Evolutionary conservation across 345 rosid species (phyloP), one percentile per base, ranked within the genome.

Genomic region (Eucalyptus pauciflora): DNA sequence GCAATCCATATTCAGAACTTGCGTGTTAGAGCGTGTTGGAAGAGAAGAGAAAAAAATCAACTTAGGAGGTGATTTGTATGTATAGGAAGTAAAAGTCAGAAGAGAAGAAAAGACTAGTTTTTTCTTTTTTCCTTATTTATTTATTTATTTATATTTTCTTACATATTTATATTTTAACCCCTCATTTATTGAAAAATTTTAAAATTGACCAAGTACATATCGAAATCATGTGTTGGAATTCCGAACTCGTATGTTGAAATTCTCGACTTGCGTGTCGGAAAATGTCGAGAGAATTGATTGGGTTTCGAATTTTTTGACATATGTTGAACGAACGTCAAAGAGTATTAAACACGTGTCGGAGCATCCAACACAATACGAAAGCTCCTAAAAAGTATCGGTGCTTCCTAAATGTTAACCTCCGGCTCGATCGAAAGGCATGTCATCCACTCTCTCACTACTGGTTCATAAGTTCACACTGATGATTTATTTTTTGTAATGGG

Each of bases 261-360:
- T 56, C 1, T 24, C 0, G 3, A 56, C 62, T 24, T 1, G 1
- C 0, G 2, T 56, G 1, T 9, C 3, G 2, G 1, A 56, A 24
- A 56, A 6, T 56, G 13, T 56, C 1, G 3, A 2, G 12, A 56
- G 29, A 56, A 1, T 56, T 56, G 1, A 56, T 22, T 0, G 1
- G 3, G 12, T 49, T 49, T 49, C 1, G 13, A 2, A 49, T 49
- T 49, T 10, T 49, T 13, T 1, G 29, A 10, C 6, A 56, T 24
- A 3, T 24, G 29, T 10, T 56, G 3, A 56, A 22, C 10, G 29
- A 24, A 29, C 1, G 12, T 24, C 3, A 22, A 3, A 9, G 6
- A 56, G 6, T 24, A 24, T 56, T 8, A 1, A 1, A 56, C 62
- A 56, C 3, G 3, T 24, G 3, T 56, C 3, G 2, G 0, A 56